phyloP scores from a whole-genome alignment of 1,284 basidiomycete genomes.

The Pseudozyma tsukubaensis region DNA sequence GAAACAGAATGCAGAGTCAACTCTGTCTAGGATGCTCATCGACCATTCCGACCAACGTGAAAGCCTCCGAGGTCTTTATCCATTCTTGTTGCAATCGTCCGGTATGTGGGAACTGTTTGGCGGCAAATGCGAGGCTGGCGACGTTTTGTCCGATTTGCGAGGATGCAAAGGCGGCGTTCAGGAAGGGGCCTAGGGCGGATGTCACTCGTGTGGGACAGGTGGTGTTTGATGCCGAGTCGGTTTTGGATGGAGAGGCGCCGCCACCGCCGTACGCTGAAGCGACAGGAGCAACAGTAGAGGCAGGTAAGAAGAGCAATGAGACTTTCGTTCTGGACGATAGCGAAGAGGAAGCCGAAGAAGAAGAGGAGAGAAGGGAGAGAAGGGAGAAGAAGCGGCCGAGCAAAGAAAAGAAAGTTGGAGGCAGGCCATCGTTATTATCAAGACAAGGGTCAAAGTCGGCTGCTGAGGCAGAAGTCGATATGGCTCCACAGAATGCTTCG shows the following conservation, averaged over 20 bases:
- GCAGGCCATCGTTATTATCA: conserved; percentile 5
- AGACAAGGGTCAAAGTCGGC: conserved; percentile 25
- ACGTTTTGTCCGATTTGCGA: conserved; percentile 57
- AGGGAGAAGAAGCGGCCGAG: not conserved
- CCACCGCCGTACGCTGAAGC: conserved; percentile 33
- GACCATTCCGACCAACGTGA: conserved; percentile 23
- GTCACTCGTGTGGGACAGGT: conserved; percentile 45
- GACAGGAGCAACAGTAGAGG: not conserved
- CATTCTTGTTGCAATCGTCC: conserved; percentile 46
- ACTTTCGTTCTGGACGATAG: conserved; percentile 31
- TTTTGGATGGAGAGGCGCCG: conserved; percentile 10
- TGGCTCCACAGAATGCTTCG: not conserved
- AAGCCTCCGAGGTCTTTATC: conserved; percentile 24
- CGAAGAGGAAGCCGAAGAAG: conserved; percentile 11
- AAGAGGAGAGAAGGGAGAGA: not conserved
- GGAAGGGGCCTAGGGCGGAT: conserved; percentile 46
- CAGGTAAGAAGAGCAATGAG: not conserved
- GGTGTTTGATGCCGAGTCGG: conserved; percentile 35
- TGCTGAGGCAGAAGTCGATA: conserved; percentile 28
- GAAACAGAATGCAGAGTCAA: conserved; percentile 6
- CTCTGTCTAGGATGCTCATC: conserved; percentile 44
- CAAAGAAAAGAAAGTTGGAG: not conserved
- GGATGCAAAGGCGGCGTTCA: conserved; percentile 41
- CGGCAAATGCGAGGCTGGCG: conserved; percentile 28
- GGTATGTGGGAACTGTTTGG: conserved; percentile 39